phyloP scores from a whole-genome alignment of 768 basidiomycete species.

The Suillus spraguei region DNA sequence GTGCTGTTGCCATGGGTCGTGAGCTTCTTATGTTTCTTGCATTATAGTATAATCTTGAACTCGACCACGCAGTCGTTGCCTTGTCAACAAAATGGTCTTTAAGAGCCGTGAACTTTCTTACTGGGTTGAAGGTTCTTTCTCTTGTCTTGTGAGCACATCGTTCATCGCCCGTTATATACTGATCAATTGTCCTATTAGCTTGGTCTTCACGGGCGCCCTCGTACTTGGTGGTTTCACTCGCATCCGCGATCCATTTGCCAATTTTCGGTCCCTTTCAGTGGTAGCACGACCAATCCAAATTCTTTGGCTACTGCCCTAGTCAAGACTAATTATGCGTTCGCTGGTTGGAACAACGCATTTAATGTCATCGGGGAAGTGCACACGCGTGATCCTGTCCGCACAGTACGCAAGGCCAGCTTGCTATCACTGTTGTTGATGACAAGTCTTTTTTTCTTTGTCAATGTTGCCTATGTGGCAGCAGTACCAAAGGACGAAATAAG shows the following conservation, averaged over 20 bases:
- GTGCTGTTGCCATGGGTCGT: constrained; percentile 25
- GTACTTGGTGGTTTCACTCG: constrained; percentile 29
- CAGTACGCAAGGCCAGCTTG: constrained; percentile 46
- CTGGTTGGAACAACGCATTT: constrained; percentile 45
- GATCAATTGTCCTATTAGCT: constrained; percentile 13
- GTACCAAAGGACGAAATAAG: constrained; percentile 48
- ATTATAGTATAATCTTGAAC: no score
- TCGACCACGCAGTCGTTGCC: constrained; percentile 21
- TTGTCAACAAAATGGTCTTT: constrained; percentile 33
- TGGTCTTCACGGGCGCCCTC: constrained; percentile 27
- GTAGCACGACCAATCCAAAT: constrained; percentile 26
- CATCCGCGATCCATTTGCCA: constrained; percentile 29
- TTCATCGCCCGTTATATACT: neutral
- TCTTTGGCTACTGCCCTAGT: constrained; percentile 29
- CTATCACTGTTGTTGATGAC: constrained; percentile 49
- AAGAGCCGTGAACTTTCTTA: constrained; percentile 25
- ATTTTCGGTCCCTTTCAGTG: constrained; percentile 34
- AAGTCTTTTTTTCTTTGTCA: constrained; percentile 49
- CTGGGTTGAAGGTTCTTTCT: constrained; percentile 27
- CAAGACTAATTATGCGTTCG: constrained; percentile 32
- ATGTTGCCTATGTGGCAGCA: constrained; percentile 40
- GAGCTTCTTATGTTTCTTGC: neutral
- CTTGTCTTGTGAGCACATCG: constrained; percentile 19
- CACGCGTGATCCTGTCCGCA: constrained; percentile 43
- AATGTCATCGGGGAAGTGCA: constrained; percentile 46